Percentiles rank a stretch among this genome's conserved stretches.
Evolutionary conservation across 768 basidiomycete genomes (phyloP).

Genomic region (Suillus weaverae): DNA sequence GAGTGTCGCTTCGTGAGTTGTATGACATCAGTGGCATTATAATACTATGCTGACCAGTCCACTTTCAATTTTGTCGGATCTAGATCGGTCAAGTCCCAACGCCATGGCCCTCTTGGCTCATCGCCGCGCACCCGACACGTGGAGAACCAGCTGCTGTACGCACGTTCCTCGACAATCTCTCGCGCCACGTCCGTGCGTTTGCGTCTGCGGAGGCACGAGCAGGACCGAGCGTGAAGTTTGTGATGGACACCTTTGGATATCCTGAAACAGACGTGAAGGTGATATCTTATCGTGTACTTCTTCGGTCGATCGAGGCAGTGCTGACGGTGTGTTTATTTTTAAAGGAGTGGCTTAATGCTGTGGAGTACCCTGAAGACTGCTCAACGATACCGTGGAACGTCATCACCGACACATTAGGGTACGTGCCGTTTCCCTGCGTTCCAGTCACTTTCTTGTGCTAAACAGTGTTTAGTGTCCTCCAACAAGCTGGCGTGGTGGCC

Average conservation of each 20-base stretch:
- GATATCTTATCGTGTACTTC: constrained; percentile 1
- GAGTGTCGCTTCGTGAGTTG: constrained; percentile 79
- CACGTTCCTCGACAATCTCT: constrained; percentile 63
- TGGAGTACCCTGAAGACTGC: constrained; percentile 71
- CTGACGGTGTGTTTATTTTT: constrained; percentile 2
- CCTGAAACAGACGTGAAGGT: constrained; percentile 80
- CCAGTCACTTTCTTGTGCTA: constrained; percentile 5
- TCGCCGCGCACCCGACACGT: constrained; percentile 79
- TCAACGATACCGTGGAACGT: constrained; percentile 61
- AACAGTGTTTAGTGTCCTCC: constrained; percentile 53
- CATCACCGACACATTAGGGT: constrained; percentile 71
- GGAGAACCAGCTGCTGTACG: constrained; percentile 50
- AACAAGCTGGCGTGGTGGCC: constrained; percentile 72
- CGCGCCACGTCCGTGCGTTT: constrained; percentile 67
- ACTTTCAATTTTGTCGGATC: background rate
- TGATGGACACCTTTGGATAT: constrained; percentile 79
- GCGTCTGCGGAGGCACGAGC: constrained; percentile 56
- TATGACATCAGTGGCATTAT: background rate
- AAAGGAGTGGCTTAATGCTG: constrained; percentile 84
- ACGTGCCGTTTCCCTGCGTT: constrained; percentile 23
- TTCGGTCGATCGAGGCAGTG: background rate
- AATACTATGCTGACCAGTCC: background rate
- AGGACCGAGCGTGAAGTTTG: constrained; percentile 67
- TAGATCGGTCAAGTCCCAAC: constrained; percentile 86
- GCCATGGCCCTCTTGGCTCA: constrained; percentile 97